Conservation (phyloP, 106 monocot genomes). For the Iris macrosiphon region DNA sequence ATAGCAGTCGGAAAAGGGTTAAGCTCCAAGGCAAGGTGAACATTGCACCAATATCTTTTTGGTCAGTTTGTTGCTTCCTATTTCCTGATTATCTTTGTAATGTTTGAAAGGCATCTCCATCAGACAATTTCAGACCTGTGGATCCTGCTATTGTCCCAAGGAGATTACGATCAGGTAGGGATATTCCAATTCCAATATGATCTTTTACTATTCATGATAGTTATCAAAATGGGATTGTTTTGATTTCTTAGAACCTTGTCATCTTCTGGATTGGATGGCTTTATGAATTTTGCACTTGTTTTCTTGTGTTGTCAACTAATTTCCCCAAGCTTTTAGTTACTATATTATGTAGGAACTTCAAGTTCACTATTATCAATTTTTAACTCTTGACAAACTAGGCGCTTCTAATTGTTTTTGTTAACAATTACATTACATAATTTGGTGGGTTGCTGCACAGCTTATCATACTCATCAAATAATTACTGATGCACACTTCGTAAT, state of each 20-base stretch:
- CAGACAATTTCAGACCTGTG: conserved; percentile 20
- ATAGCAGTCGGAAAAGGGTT: conserved; percentile 20
- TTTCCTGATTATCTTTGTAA: background rate
- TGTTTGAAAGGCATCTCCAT: conserved; percentile 18
- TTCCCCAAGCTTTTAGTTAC: no score
- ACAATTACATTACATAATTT: no score
- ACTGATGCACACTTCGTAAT: background rate
- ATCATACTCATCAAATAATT: background rate
- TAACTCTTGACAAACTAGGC: no score
- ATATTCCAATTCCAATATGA: background rate
- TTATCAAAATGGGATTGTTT: no score
- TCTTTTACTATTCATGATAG: no score
- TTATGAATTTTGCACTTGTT: no score
- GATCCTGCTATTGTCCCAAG: conserved; percentile 34
- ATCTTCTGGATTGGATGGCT: no score
- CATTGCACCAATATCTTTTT: background rate
- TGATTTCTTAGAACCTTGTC: no score
- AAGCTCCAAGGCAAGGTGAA: conserved; percentile 33
- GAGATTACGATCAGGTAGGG: conserved; percentile 41
- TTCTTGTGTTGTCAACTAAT: no score
- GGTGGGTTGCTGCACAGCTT: background rate
- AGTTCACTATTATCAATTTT: no score
- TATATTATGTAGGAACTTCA: no score
- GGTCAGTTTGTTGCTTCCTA: background rate
- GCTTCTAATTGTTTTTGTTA: no score